Percentiles rank a stretch among this genome's conserved stretches.
phyloP scores from a whole-genome alignment of 768 basidiomycete genomes.

The Hirschioporus abietinus region DNA sequence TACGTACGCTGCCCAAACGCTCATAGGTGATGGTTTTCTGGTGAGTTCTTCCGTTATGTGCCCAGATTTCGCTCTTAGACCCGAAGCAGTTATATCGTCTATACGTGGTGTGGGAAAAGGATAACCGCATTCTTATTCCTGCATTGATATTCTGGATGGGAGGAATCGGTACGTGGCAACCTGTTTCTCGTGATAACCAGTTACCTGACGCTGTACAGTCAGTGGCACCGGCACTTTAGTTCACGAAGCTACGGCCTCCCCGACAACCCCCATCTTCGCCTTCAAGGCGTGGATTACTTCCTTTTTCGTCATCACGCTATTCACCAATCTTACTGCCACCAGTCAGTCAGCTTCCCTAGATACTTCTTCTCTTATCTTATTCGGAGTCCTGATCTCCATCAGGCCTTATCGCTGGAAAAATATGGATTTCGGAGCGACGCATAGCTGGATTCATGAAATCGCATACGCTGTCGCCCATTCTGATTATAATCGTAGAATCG shows the following conservation, averaged over 20 bases:
- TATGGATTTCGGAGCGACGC: conserved; percentile 28
- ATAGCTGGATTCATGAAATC: conserved; percentile 18
- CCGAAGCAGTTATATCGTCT: conserved; percentile 17
- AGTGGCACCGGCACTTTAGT: conserved; percentile 27
- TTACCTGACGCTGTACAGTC: conserved; percentile 15
- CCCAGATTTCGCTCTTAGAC: no score
- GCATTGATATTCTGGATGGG: conserved; percentile 26
- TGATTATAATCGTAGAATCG: conserved; percentile 32
- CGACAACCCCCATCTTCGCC: conserved; percentile 28
- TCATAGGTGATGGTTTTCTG: conserved; percentile 33
- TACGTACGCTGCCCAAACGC: conserved; percentile 32
- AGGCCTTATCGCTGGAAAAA: conserved; percentile 29
- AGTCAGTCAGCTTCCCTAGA: no score
- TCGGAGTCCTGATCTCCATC: not conserved
- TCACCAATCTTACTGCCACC: conserved; percentile 33
- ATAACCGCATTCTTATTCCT: conserved; percentile 20
- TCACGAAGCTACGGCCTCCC: conserved; percentile 23
- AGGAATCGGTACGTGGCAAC: conserved; percentile 23
- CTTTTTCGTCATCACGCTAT: conserved; percentile 34
- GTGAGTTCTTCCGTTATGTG: conserved; percentile 16
- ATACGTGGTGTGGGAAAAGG: conserved; percentile 29
- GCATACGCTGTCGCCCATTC: conserved; percentile 25
- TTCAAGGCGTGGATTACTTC: conserved; percentile 29
- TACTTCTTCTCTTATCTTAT: no score
- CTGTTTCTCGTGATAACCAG: not conserved